Base-by-base conservation (phyloP, 2,329 filamentous ascomycete genomes). In the Colletotrichum agaves region DNA sequence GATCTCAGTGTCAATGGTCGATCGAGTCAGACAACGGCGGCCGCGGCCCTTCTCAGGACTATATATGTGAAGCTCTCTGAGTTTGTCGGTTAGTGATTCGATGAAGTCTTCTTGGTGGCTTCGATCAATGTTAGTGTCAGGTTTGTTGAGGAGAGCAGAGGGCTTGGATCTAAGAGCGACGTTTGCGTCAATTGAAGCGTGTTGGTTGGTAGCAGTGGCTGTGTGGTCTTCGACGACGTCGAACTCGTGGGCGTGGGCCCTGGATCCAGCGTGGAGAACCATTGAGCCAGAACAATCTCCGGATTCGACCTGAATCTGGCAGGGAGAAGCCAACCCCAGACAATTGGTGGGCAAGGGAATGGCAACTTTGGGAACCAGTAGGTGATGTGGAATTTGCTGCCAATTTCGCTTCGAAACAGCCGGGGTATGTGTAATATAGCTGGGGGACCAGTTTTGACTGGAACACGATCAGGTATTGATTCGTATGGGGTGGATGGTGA, bases 41-140 rank as follows among this genome's bases (percentile, higher is more conserved):
- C 44, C 61, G 27, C 56, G 65, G 41, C 56, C 41, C 49, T 69
- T 67, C 33, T 61, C 19, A 17, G 63, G 69, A 19, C 57, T 71
- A 37, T 67, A 65, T n/a, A 72, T 69, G 64, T 77, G 77, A 55
- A 81, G 74, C 62, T 76, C 75, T 64, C 74, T 71, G 11, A 80
- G 72, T 23, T 76, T 72, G n/a, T 72, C 64, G 47, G 77, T 73
- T 37, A 81, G 71, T 13, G 74, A 74, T 13, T 80, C 77, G 56
- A 78, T 61, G 61, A 68, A 69, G 21, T 71, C 57, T 41, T 70
- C 57, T 39, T 70, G 69, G 27, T 71, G 64, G 46, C 66, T 60
- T 59, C 77, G 75, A 13, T 74, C 70, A 21, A 73, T 73, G 66
- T 73, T 71, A 49, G 76, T 58, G 23, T 77, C 71, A 23, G 78